phyloP scores from a whole-genome alignment of 495 filamentous ascomycete genomes.

The Monascus purpureus region DNA sequence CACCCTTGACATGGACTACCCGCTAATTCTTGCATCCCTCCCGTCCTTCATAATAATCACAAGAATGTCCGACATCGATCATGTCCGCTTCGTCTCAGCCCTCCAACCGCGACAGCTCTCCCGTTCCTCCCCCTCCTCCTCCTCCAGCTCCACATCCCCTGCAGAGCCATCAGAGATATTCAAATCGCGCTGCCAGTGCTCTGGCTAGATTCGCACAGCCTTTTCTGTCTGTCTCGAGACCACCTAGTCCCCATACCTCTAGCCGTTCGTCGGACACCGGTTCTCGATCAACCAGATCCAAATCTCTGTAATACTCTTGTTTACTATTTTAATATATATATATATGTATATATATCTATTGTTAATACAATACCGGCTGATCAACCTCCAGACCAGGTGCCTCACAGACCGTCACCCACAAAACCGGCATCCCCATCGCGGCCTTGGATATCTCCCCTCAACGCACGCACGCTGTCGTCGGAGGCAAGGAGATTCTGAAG shows the following conservation, averaged over 20 bases:
- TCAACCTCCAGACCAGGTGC: conserved; percentile 38
- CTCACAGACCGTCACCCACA: conserved; percentile 60
- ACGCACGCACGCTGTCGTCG: conserved; percentile 63
- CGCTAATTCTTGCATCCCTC: no score
- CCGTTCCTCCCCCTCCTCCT: conserved; percentile 25
- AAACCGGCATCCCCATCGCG: conserved; percentile 56
- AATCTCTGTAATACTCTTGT: conserved; percentile 22
- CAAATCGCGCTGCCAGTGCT: conserved; percentile 37
- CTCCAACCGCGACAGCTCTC: conserved; percentile 15
- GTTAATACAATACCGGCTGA: no score
- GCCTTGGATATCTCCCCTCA: conserved; percentile 68
- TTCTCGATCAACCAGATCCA: conserved; percentile 25
- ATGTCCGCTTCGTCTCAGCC: conserved; percentile 33
- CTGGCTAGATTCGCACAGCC: conserved; percentile 44
- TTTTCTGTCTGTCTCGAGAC: conserved; percentile 40
- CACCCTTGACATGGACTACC: no score
- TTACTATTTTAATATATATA: no score
- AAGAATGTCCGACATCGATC: no score
- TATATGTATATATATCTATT: no score
- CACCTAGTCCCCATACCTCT: conserved; percentile 32
- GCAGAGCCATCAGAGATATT: conserved; percentile 33
- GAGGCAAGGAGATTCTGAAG: conserved; percentile 72
- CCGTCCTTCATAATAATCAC: no score
- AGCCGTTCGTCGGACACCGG: conserved; percentile 19
- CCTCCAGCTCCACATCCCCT: conserved; percentile 39